Evolutionary conservation across 177 flowering plant genomes (phyloP).

Genomic region (Tripterygium wilfordii): DNA sequence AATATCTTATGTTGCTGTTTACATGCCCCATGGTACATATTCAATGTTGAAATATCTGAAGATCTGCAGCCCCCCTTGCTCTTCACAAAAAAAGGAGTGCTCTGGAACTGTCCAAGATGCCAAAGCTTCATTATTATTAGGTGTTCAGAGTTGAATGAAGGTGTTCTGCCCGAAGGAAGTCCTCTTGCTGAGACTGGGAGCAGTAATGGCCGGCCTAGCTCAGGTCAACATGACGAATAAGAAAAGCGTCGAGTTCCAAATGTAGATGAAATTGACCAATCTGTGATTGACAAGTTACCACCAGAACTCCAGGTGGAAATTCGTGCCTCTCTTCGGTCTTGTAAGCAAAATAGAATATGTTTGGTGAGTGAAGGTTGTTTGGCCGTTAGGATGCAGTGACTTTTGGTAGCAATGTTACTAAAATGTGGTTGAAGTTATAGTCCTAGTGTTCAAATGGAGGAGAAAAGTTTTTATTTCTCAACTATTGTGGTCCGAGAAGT

Average conservation of each 20-base stretch:
- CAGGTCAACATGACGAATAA: constrained; percentile 19
- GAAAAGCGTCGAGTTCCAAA: constrained; percentile 56
- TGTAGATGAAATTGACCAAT: constrained; percentile 70
- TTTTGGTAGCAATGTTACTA: too few species aligned
- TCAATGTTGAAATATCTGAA: constrained; percentile 64
- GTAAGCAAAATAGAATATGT: constrained; percentile 44
- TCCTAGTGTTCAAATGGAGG: too few species aligned
- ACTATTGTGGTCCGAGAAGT: too few species aligned
- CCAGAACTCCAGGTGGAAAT: constrained; percentile 72
- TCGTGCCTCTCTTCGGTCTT: constrained; percentile 55
- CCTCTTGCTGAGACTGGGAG: constrained; percentile 3
- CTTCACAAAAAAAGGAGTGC: constrained; percentile 18
- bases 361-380: too few species aligned
- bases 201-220: constrained; percentile 1
- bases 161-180: constrained; percentile 9
- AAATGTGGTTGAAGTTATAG: too few species aligned
- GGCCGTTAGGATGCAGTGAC: too few species aligned
- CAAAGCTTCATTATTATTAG: constrained; percentile 20
- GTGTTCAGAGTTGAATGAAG: constrained; percentile 15
- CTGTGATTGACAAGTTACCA: constrained; percentile 74
- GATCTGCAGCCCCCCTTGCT: constrained; percentile 21
- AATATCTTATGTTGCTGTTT: too few species aligned
- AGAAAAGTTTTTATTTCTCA: too few species aligned
- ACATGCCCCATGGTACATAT: constrained; percentile 43
- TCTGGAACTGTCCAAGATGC: constrained; percentile 10